Conservation (phyloP, 305 asterid genomes). For the Fraxinus ornus region DNA sequence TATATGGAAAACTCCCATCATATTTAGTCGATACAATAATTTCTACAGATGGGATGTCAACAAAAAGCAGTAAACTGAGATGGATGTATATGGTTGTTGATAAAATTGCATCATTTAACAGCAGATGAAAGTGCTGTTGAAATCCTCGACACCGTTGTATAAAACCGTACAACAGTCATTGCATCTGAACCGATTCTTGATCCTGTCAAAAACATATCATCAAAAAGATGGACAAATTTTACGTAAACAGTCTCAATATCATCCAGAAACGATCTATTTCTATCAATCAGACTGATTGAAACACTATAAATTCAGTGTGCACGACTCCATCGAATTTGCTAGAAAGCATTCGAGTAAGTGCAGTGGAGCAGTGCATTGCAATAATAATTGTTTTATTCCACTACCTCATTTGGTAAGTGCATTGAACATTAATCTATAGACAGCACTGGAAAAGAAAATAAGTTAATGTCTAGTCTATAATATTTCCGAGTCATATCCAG, state of each 20-base stretch:
- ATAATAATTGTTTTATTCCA: neutral
- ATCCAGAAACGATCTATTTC: neutral
- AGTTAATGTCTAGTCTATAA: neutral
- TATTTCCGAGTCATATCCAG: neutral
- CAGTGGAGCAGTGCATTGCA: neutral
- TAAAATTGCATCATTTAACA: conserved; percentile 13
- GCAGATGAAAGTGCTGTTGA: conserved; percentile 2
- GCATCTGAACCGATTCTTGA: neutral
- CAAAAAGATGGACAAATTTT: neutral
- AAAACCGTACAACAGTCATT: neutral
- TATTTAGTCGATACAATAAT: conserved; percentile 10
- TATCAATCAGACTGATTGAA: neutral
- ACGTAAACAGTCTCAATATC: neutral
- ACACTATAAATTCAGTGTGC: neutral
- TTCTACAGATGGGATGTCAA: conserved; percentile 23
- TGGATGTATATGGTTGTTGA: conserved; percentile 20
- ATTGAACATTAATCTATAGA: neutral
- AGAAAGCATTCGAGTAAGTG: neutral
- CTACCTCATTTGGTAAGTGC: neutral
- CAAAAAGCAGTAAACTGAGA: conserved; percentile 17
- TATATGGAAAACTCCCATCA: conserved; percentile 9
- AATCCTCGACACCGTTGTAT: neutral
- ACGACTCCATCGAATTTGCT: neutral
- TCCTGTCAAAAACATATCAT: neutral
- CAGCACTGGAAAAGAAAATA: neutral